Percentiles rank a stretch among this genome's conserved stretches.
Conservation (phyloP, 371 early-diverging fungal genomes). For the Rhizoclosmatium hyalinum region DNA sequence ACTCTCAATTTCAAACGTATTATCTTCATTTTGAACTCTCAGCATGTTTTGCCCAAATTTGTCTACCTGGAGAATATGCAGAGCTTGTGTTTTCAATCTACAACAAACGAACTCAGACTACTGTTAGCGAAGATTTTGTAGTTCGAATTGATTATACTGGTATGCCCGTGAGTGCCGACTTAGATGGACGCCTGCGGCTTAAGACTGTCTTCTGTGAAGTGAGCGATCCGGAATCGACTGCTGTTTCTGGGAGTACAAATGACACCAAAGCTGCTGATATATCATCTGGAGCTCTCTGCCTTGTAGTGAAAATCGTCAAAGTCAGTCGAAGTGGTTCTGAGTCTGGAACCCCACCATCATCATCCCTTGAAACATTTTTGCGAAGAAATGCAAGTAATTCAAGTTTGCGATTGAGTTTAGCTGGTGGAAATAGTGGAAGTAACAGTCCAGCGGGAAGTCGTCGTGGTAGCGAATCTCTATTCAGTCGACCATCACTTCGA, state of each 20-base stretch:
- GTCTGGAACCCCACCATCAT: no score
- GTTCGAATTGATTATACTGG: conserved; percentile 65
- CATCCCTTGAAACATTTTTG: no score
- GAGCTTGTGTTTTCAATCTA: conserved; percentile 76
- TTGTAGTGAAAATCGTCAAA: conserved; percentile 71
- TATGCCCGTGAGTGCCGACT: conserved; percentile 60
- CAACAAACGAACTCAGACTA: conserved; percentile 53
- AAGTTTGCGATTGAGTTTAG: conserved; percentile 50
- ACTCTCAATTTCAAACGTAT: conserved; percentile 15
- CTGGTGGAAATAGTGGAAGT: not conserved
- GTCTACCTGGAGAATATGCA: conserved; percentile 59
- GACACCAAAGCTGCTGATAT: not conserved
- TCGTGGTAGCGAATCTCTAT: not conserved
- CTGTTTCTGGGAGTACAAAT: not conserved
- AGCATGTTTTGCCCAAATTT: conserved; percentile 71
- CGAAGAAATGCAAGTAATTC: conserved; percentile 53
- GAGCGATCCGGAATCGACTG: conserved; percentile 4
- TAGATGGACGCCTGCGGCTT: conserved; percentile 22
- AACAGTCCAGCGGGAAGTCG: not conserved
- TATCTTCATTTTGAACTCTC: conserved; percentile 62
- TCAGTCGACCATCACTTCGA: not conserved
- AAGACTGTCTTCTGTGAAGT: conserved; percentile 33
- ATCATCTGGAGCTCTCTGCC: conserved; percentile 40
- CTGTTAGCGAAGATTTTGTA: conserved; percentile 71
- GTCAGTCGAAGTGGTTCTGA: conserved; percentile 48